phyloP scores from a whole-genome alignment of 2,329 filamentous ascomycete species.

The Penicillium sp. region DNA sequence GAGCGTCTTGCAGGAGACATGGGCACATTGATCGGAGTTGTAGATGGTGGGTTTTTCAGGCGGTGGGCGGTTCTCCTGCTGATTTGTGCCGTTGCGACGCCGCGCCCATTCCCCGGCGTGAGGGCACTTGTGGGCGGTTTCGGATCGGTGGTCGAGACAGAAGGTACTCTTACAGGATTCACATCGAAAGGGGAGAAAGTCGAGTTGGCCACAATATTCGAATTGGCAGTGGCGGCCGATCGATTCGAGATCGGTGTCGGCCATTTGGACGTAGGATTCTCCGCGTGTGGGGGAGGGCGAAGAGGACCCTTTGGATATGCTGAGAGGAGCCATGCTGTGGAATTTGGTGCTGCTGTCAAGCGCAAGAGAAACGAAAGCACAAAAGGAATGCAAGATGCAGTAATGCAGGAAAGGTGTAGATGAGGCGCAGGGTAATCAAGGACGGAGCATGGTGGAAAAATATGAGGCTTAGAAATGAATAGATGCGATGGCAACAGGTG shows the following conservation, averaged over 20 bases:
- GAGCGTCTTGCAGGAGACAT: conserved; percentile 46
- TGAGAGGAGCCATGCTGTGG: conserved; percentile 22
- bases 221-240: conserved; percentile 89
- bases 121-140: conserved; percentile 67
- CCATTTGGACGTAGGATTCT: conserved; percentile 35
- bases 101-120: conserved; percentile 58
- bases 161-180: conserved; percentile 78
- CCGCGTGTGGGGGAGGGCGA: conserved; percentile 5
- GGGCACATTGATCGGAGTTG: conserved; percentile 48
- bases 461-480: conserved; percentile 1
- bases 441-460: background rate
- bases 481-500: conserved; percentile 18
- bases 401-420: background rate
- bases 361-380: background rate
- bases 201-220: conserved; percentile 85
- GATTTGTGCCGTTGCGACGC: conserved; percentile 32
- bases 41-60: conserved; percentile 50
- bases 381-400: background rate
- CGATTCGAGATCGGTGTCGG: conserved; percentile 69
- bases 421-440: background rate
- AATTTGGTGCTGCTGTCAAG: background rate
- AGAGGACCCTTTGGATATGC: conserved; percentile 16
- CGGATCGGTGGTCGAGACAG: conserved; percentile 89
- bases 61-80: conserved; percentile 23
- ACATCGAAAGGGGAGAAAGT: conserved; percentile 93